phyloP scores from a whole-genome alignment of 192 early-diverging fungal genomes.

The Entomortierella lignicola region DNA sequence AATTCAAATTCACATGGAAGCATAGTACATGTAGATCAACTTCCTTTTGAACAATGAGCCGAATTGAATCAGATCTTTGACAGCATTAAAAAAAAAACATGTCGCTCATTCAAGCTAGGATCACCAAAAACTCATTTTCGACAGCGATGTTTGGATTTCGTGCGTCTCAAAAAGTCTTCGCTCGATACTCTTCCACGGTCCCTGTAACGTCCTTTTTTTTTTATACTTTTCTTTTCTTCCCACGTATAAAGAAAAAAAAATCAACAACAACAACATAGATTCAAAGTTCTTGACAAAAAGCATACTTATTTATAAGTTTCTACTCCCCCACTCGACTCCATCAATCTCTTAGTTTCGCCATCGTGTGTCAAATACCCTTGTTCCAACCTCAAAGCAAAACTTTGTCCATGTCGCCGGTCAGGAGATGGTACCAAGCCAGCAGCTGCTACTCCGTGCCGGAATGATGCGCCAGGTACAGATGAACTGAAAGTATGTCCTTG shows the following conservation, averaged over 20 bases:
- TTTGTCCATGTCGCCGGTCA: conserved; percentile 49
- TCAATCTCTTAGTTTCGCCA: conserved; percentile 27
- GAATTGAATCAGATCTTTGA: not conserved
- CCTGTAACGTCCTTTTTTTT: conserved; percentile 2
- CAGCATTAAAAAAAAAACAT: not conserved
- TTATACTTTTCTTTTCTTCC: not conserved
- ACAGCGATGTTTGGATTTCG: not conserved
- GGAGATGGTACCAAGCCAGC: conserved; percentile 61
- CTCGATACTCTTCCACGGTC: not conserved
- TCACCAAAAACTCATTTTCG: not conserved
- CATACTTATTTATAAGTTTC: not conserved
- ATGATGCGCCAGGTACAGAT: conserved; percentile 76
- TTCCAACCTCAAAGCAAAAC: conserved; percentile 49
- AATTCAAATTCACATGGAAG: too few relatives aligned
- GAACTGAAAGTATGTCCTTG: not conserved
- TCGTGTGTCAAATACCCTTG: conserved; percentile 35
- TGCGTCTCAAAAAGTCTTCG: not conserved
- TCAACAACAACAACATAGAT: not conserved
- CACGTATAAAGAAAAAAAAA: not conserved
- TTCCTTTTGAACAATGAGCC: too few relatives aligned
- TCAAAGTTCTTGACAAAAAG: not conserved
- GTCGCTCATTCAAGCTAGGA: conserved; percentile 9
- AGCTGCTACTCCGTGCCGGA: conserved; percentile 72
- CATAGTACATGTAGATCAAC: too few relatives aligned
- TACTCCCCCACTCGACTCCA: not conserved